Base-by-base conservation (phyloP, 2,329 filamentous ascomycete genomes). In the Ophiostoma sp. region DNA sequence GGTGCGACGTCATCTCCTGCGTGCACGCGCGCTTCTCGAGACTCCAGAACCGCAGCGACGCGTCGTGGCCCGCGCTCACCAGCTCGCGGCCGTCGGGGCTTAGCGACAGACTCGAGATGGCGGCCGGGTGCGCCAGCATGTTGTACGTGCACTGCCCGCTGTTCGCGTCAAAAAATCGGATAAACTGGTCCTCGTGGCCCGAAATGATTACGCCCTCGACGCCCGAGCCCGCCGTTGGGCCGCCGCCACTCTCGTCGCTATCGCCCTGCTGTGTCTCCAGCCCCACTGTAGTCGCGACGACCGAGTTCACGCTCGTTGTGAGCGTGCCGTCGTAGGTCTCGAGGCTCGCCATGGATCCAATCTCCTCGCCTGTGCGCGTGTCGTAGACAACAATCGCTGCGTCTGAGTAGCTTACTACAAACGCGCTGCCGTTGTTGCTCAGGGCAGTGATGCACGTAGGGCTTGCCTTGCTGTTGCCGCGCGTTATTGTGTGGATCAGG, bases 101-200 rank as follows among this genome's bases (percentile, higher is more conserved):
- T 27, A 99, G 85, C 0, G 92, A 96, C 5, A 99, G 84, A 40
- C 91, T 90, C 1, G 95, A 96, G 73, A 99, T 97, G 68, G 95
- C 89, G 3, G 93, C 90, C 0, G 95, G 93, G 74, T 99, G 95
- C 5, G 95, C 95, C 70, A 98, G 87, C 95, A 99, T 99, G 75
- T 91, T 96, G 79, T 99, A 99, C 72, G 95, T 98, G 80, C 93
- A 97, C 92, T 99, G 95, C 69, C 95, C 95, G 80, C 92, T 97
- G 76, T 99, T 98, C 71, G 95, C 95, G 82, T 99, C 95, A 77
- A 97, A 99, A 83, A 99, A 97, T 73, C 94, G 86, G 74, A 99
- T 93, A 75, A 93, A 97, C 74, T 91, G 89, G 80, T 99, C 95
- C 81, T 99, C 95, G 76, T 99, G 94, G 72, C 95, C 95, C 71